phyloP scores from a whole-genome alignment of 805 yeast species.

The Lipomyces spencermartinsiae region DNA sequence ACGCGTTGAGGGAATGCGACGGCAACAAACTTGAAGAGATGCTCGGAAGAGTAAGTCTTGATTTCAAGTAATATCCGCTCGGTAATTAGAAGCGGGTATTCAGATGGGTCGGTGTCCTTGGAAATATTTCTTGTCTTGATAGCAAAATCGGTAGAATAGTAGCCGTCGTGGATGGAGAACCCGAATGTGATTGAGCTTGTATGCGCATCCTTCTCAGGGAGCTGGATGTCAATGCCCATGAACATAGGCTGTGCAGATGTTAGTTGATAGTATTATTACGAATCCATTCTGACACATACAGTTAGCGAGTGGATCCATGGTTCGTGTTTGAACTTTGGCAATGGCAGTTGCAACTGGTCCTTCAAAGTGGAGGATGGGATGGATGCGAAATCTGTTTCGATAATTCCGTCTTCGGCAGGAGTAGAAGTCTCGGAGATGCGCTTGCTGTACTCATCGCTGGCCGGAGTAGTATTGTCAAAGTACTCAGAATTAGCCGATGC shows the following conservation, averaged over 20 bases:
- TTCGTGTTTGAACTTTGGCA: constrained; percentile 25
- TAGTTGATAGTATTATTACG: background rate
- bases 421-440: background rate
- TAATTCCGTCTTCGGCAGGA: background rate
- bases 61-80: constrained; percentile 23
- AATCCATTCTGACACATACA: background rate
- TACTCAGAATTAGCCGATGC: background rate
- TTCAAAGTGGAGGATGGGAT: constrained; percentile 17
- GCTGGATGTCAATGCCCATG: constrained; percentile 31
- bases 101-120: background rate
- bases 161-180: constrained; percentile 37
- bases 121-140: constrained; percentile 12
- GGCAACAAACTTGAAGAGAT: constrained; percentile 31
- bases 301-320: constrained; percentile 32
- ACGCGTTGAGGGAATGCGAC: constrained; percentile 25
- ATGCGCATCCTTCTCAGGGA: constrained; percentile 18
- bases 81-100: constrained; percentile 23
- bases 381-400: constrained; percentile 18
- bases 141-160: constrained; percentile 37
- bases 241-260: constrained; percentile 27
- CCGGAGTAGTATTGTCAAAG: background rate
- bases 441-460: background rate
- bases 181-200: constrained; percentile 27
- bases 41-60: constrained; percentile 30
- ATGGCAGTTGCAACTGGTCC: constrained; percentile 17